Conservation (phyloP, 371 early-diverging fungal genomes). For the Nematocida sp. region DNA sequence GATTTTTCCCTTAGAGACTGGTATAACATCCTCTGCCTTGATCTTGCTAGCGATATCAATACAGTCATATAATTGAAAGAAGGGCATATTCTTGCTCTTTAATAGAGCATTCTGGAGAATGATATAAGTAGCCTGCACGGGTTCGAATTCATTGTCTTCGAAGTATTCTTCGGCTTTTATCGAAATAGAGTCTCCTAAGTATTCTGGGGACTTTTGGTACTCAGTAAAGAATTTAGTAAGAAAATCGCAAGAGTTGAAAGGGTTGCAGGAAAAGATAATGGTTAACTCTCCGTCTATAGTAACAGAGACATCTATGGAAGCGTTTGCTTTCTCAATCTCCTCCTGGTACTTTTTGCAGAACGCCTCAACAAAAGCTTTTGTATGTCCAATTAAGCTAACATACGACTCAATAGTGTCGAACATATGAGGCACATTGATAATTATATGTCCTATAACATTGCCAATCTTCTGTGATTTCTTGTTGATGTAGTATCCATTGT, state of each 20-base stretch:
- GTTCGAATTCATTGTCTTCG: too few species aligned
- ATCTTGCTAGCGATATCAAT: not conserved
- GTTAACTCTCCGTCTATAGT: not conserved
- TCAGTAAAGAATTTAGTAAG: not conserved
- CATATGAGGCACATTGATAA: too few species aligned
- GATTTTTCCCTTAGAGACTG: not conserved
- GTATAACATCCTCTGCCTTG: not conserved
- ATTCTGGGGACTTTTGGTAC: not conserved
- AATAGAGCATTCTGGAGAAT: too few species aligned
- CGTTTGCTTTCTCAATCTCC: not conserved
- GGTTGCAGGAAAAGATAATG: not conserved
- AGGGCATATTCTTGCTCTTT: not conserved
- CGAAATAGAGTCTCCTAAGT: not conserved
- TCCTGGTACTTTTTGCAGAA: not conserved
- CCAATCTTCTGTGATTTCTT: too few species aligned
- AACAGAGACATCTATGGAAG: not conserved
- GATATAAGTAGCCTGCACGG: too few species aligned
- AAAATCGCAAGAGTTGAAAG: not conserved
- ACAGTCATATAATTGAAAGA: not conserved
- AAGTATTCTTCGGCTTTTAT: too few species aligned
- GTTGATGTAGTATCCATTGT: too few species aligned
- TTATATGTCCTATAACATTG: too few species aligned
- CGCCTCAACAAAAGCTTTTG: not conserved
- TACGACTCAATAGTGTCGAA: too few species aligned
- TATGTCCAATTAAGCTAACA: not conserved